Evolutionary conservation across 2,329 filamentous ascomycete genomes (phyloP), one percentile per base, ranked within the genome.

Genomic region (Cladophialophora bantiana): DNA sequence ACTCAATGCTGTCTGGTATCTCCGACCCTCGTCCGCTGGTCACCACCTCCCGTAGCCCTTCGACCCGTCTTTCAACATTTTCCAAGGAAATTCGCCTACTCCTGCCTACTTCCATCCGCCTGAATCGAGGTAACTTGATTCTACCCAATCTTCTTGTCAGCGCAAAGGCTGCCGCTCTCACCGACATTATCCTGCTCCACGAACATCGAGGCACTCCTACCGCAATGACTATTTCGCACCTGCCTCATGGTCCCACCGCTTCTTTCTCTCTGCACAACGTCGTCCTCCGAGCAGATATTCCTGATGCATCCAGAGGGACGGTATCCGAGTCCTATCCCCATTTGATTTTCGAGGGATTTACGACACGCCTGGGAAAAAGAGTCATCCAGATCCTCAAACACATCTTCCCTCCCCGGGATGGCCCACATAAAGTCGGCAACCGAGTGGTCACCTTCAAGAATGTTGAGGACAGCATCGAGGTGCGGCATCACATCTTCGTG

Each of bases 401-500:
- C 73, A 82, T 97, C 2, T 99, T 97, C 75, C 95, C 95, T 5
- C 95, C 96, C 0, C 85, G 94, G 62, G 94, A 97, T 74, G 84
- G 88, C 0, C 85, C 88, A 38, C 92, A 89, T 7, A 96, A 96
- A 78, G 83, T 96, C 20, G 94, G 94, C 53, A 96, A 89, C 74
- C 85, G 95, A 70, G 90, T 99, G 0, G 91, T 99, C 9, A 97
- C 92, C 2, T 97, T 97, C 80, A 93, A 94, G 78, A 97, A 97
- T 74, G 91, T 95, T 62, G 93, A 97, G 71, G 88, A 90, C 72
- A 87, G 83, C 67, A 96, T 98, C 60, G 94, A 99, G 79, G 91
- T 99, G 54, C 87, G 95, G 3, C 93, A 96, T 77, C 90, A 93
- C 77, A 94, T 99, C 1, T 99, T 97, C 76, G 94, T 99, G 18